A percentile compares a stretch with the other conserved stretches of the same genome.
Evolutionary conservation across 805 yeast species (phyloP).

Genomic region (Groenewaldozyma tartarivorans): DNA sequence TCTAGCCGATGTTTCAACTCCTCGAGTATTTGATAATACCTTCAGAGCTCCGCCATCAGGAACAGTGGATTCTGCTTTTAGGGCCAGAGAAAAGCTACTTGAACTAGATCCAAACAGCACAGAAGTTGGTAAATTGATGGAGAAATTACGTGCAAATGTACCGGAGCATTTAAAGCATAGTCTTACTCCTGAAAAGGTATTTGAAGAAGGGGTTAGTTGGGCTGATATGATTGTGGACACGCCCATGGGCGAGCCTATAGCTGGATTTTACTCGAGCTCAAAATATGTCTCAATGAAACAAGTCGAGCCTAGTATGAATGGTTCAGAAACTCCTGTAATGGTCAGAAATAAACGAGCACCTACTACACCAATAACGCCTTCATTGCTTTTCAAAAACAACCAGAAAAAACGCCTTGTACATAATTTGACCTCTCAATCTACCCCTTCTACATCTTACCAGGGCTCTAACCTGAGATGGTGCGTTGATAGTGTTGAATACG

Average conservation of each 20-base stretch:
- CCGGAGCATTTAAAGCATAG: too few relatives aligned
- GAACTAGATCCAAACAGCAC: not conserved
- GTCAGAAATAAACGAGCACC: conserved; percentile 7
- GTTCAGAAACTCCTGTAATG: not conserved
- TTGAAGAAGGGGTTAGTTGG: too few relatives aligned
- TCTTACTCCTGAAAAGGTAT: too few relatives aligned
- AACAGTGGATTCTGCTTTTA: not conserved
- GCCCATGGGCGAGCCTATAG: too few relatives aligned
- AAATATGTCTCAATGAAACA: not conserved
- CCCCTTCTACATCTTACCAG: not conserved
- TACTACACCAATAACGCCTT: conserved; percentile 13
- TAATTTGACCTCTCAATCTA: not conserved
- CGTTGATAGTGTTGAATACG: conserved; percentile 1
- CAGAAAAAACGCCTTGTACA: conserved; percentile 9
- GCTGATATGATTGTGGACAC: too few relatives aligned
- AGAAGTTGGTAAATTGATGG: not conserved
- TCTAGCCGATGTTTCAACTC: too few relatives aligned
- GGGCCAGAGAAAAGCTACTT: not conserved
- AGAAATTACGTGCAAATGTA: not conserved
- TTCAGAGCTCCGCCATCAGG: too few relatives aligned
- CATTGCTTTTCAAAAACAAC: conserved; percentile 3
- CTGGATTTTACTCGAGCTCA: too few relatives aligned
- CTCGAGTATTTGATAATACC: too few relatives aligned
- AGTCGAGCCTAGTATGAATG: not conserved
- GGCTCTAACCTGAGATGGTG: conserved; percentile 2